A percentile compares a stretch with the other conserved stretches of the same genome.
Evolutionary conservation across 2,329 filamentous ascomycete species (phyloP).

Genomic region (Lachnellula arida): DNA sequence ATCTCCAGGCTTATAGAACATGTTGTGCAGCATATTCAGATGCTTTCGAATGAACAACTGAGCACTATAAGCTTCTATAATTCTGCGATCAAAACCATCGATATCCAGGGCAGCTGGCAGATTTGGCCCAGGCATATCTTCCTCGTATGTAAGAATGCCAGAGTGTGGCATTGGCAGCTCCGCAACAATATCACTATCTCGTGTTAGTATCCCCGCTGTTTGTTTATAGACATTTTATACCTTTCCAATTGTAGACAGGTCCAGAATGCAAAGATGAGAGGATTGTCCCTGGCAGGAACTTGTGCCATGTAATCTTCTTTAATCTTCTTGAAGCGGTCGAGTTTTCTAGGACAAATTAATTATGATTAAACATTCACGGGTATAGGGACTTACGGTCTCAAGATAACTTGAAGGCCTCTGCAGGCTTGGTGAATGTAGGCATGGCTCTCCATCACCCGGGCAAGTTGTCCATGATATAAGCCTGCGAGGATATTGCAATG

Average conservation of each 20-base stretch:
- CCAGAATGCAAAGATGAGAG: constrained; percentile 78
- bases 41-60: constrained; percentile 62
- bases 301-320: constrained; percentile 17
- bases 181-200: constrained; percentile 75
- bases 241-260: constrained; percentile 90
- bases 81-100: constrained; percentile 41
- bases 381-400: constrained; percentile 51
- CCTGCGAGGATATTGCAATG: constrained; percentile 82
- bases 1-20: constrained; percentile 31
- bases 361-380: background rate
- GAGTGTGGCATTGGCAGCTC: constrained; percentile 67
- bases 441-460: constrained; percentile 80
- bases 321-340: constrained; percentile 36
- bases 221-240: constrained; percentile 38
- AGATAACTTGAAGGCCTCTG: constrained; percentile 61
- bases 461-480: constrained; percentile 84
- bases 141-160: constrained; percentile 56
- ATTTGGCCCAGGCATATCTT: constrained; percentile 64
- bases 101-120: constrained; percentile 40
- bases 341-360: constrained; percentile 27
- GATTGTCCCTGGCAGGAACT: constrained; percentile 46
- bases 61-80: constrained; percentile 56
- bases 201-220: constrained; percentile 11
- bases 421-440: constrained; percentile 54
- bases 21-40: constrained; percentile 56